Conservation (phyloP, 495 filamentous ascomycete species). For the Arthonia radiata region DNA sequence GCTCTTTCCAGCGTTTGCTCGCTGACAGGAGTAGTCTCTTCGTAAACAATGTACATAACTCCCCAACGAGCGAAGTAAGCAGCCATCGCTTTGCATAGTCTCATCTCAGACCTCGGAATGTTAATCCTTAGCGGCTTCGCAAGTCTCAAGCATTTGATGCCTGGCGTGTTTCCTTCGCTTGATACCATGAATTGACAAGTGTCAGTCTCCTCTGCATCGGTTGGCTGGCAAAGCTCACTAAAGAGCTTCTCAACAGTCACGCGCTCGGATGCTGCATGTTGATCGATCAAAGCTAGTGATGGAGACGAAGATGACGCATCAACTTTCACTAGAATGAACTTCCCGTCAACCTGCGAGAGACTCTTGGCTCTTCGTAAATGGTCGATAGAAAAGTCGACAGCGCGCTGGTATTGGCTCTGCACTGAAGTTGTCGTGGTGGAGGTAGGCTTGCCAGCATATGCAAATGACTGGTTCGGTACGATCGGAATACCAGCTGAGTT, state of each 20-base stretch:
- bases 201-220: too few relatives aligned
- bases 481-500: too few relatives aligned
- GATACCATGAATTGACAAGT: too few relatives aligned
- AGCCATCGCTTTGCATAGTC: slow-evolving; percentile 27
- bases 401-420: slow-evolving; percentile 3
- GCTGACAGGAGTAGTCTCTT: slow-evolving; percentile 1
- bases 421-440: slow-evolving; percentile 5
- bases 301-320: slow-evolving; percentile 3
- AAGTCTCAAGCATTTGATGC: too few relatives aligned
- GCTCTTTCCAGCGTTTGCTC: slow-evolving; percentile 2
- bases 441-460: slow-evolving; percentile 11
- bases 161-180: too few relatives aligned
- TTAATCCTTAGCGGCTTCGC: too few relatives aligned
- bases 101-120: too few relatives aligned
- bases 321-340: slow-evolving; percentile 61
- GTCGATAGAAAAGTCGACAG: slow-evolving; percentile 38
- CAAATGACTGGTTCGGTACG: slow-evolving; percentile 26
- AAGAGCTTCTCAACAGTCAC: slow-evolving; percentile 53
- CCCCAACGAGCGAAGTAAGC: slow-evolving; percentile 46
- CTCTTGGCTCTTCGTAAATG: slow-evolving; percentile 37
- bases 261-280: slow-evolving; percentile 86
- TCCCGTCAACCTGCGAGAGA: slow-evolving; percentile 65
- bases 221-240: slow-evolving; percentile 25
- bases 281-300: slow-evolving; percentile 58
- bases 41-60: slow-evolving; percentile 28